These are phyloP conservation scores for Blastobotrys attinorum DNA, from an alignment of 805 yeast species.

Conservation along the genomic window DNA sequence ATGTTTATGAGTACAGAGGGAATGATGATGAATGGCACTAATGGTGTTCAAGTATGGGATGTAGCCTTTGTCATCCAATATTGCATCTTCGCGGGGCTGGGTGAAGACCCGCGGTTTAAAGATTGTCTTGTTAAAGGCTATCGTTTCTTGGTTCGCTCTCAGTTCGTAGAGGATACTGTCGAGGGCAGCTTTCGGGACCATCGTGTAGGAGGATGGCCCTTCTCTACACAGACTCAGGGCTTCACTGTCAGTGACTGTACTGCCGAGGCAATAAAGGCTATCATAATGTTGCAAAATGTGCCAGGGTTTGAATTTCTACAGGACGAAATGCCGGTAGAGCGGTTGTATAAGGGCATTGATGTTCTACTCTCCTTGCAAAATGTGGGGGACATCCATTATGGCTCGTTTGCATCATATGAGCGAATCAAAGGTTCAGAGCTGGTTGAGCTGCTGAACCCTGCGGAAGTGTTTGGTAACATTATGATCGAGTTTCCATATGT, in stretches of 20 bases:
- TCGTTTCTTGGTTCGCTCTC: conserved; percentile 69
- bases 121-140: conserved; percentile 58
- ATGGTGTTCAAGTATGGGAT: conserved; percentile 98
- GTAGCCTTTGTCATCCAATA: conserved; percentile 86
- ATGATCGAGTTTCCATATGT: conserved; percentile 99
- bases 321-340: conserved; percentile 45
- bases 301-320: conserved; percentile 42
- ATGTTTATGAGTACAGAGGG: conserved; percentile 86
- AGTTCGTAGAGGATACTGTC: conserved; percentile 72
- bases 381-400: conserved; percentile 67
- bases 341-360: conserved; percentile 65
- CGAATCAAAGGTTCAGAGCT: conserved; percentile 70
- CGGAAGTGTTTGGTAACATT: conserved; percentile 95
- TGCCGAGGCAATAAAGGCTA: conserved; percentile 90
- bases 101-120: conserved; percentile 57
- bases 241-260: conserved; percentile 96
- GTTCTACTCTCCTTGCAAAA: conserved; percentile 72
- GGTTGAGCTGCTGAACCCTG: conserved; percentile 80
- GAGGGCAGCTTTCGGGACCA: conserved; percentile 75
- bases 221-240: conserved; percentile 92
- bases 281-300: conserved; percentile 77
- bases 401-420: conserved; percentile 92
- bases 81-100: conserved; percentile 69
- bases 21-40: conserved; percentile 90
- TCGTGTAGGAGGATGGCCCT: conserved; percentile 91